A percentile compares a stretch with the other conserved stretches of the same genome.
phyloP scores from a whole-genome alignment of 2,329 filamentous ascomycete genomes.

The Xylariaceae sp. region DNA sequence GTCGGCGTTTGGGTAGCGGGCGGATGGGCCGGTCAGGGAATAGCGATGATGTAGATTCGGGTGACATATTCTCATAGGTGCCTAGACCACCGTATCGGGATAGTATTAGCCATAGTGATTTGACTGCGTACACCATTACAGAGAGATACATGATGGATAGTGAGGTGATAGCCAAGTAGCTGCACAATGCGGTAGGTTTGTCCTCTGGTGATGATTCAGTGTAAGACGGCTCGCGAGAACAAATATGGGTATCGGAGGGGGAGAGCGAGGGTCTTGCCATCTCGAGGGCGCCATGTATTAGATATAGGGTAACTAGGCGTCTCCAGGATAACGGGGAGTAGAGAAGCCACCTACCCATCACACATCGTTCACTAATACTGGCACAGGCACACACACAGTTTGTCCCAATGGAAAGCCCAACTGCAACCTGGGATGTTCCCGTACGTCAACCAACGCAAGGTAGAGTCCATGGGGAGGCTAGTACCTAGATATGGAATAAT shows the following conservation, averaged over 20 bases:
- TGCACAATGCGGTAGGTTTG: not conserved
- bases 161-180: constrained; percentile 6
- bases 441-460: constrained; percentile 10
- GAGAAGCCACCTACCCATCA: constrained; percentile 31
- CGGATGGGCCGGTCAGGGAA: constrained; percentile 90
- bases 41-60: constrained; percentile 73
- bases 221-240: constrained; percentile 11
- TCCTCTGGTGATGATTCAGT: not conserved
- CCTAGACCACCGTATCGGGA: constrained; percentile 35
- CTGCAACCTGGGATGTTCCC: constrained; percentile 14
- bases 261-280: not conserved
- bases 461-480: not conserved
- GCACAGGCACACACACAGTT: constrained; percentile 14
- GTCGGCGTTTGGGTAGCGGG: constrained; percentile 80
- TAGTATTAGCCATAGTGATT: constrained; percentile 33
- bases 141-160: constrained; percentile 24
- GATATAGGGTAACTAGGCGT: not conserved
- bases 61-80: constrained; percentile 54
- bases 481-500: not conserved
- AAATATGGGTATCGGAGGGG: not conserved
- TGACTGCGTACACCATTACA: constrained; percentile 20
- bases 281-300: not conserved
- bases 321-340: not conserved
- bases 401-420: constrained; percentile 23
- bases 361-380: constrained; percentile 27